These are phyloP conservation scores for Penicillium sp. DNA, from an alignment of 2,329 filamentous ascomycete genomes.

Conservation along the genomic window DNA sequence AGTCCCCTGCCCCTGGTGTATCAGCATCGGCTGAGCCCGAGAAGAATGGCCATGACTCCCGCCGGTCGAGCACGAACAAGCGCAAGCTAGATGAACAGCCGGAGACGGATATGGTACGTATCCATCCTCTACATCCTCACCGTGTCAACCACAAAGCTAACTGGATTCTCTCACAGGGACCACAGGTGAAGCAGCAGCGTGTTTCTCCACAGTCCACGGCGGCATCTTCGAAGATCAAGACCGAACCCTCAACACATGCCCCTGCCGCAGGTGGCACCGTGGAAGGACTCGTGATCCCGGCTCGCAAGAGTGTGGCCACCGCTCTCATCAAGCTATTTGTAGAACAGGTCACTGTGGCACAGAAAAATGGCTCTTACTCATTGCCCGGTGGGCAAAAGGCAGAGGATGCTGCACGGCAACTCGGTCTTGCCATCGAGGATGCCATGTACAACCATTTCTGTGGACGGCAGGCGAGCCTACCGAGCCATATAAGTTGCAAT, in stretches of 20 bases:
- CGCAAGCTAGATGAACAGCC: constrained; percentile 43
- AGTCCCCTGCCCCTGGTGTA: constrained; percentile 21
- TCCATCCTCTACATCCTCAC: not conserved
- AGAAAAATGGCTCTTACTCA: constrained; percentile 60
- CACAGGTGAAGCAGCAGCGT: constrained; percentile 41
- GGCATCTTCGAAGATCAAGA: constrained; percentile 27
- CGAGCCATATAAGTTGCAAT: constrained; percentile 56
- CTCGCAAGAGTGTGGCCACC: constrained; percentile 64
- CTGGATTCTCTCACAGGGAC: constrained; percentile 28
- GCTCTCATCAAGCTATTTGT: constrained; percentile 65
- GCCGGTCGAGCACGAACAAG: constrained; percentile 36
- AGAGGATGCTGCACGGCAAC: constrained; percentile 60
- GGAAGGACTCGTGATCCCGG: constrained; percentile 54
- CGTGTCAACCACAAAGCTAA: constrained; percentile 21
- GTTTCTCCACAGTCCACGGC: constrained; percentile 28
- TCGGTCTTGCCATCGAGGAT: constrained; percentile 76
- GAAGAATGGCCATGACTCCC: constrained; percentile 28
- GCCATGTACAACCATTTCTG: constrained; percentile 53
- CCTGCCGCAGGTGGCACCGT: constrained; percentile 34
- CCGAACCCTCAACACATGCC: constrained; percentile 31
- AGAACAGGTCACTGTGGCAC: constrained; percentile 60
- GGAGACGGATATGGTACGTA: constrained; percentile 33
- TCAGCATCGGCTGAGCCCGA: constrained; percentile 25
- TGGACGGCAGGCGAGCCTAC: constrained; percentile 49
- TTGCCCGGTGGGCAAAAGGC: constrained; percentile 60